Conservation (phyloP, 805 yeast species). For the Candida boleticola region DNA sequence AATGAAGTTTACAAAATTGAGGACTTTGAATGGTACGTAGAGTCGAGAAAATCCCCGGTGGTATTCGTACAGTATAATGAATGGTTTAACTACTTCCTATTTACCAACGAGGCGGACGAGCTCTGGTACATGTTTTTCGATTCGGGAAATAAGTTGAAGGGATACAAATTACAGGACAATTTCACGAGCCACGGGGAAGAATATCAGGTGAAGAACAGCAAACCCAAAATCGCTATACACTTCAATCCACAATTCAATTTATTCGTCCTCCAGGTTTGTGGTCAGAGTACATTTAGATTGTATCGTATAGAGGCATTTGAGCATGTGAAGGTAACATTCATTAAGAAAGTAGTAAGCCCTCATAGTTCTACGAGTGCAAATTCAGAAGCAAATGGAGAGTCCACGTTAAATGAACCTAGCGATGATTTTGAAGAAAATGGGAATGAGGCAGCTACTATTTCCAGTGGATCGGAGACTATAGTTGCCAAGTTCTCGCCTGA, state of each 20-base stretch:
- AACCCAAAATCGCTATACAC: conserved; percentile 1
- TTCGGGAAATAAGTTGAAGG: conserved; percentile 8
- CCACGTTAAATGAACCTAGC: background rate
- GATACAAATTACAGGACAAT: conserved; percentile 11
- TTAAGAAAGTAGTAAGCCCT: background rate
- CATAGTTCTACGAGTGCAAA: background rate
- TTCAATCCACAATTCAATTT: conserved; percentile 3
- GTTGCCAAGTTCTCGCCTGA: background rate
- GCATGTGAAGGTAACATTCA: background rate
- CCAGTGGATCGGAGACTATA: background rate
- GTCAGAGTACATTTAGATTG: background rate
- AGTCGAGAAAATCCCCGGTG: conserved; percentile 13
- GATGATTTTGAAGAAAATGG: background rate
- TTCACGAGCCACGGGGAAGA: background rate
- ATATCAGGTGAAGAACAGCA: conserved; percentile 1
- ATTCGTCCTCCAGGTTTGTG: background rate
- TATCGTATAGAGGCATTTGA: conserved; percentile 2
- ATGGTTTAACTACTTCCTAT: conserved; percentile 25
- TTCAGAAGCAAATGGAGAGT: background rate
- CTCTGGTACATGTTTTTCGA: conserved; percentile 22
- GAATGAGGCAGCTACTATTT: background rate
- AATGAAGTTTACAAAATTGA: conserved; percentile 24
- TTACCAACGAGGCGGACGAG: conserved; percentile 24
- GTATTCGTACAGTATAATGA: conserved; percentile 23
- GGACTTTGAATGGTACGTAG: conserved; percentile 28